Conservation (phyloP, 164 flowering plant genomes). For the Nelumbo lutea region DNA sequence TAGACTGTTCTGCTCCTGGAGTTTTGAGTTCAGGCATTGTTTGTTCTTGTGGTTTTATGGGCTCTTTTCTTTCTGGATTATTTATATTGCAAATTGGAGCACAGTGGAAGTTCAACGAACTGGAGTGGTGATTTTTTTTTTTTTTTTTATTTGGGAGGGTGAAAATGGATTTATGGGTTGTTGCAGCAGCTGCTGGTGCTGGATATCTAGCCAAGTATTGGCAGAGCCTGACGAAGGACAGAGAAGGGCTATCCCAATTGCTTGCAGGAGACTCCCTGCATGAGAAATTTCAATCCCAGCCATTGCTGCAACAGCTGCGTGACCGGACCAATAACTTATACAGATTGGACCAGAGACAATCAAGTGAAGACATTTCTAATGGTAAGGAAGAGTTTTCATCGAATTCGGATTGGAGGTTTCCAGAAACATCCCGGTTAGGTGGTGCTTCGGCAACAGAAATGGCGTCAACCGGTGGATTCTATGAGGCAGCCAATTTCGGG, state of each 20-base stretch:
- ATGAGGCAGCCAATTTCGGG: conserved; percentile 14
- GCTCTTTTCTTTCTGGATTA: conserved; percentile 2
- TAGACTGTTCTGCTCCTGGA: not conserved
- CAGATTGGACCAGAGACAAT: conserved; percentile 16
- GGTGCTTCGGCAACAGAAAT: conserved; percentile 18
- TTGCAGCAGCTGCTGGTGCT: conserved; percentile 71
- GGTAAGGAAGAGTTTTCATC: conserved; percentile 7
- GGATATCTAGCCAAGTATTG: conserved; percentile 53
- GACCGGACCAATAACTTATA: conserved; percentile 21
- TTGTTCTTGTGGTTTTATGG: conserved; percentile 6
- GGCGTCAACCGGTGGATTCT: conserved; percentile 22
- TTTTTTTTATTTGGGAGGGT: not conserved
- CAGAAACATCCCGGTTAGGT: conserved; percentile 12
- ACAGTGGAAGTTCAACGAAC: conserved; percentile 10
- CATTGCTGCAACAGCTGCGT: conserved; percentile 1
- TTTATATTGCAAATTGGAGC: conserved; percentile 11
- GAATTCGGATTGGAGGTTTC: conserved; percentile 12
- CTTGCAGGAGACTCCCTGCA: conserved; percentile 18
- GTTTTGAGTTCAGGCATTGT: not conserved
- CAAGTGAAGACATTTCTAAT: conserved; percentile 17
- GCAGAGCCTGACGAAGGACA: conserved; percentile 35
- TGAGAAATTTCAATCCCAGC: conserved; percentile 21
- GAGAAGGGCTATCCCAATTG: conserved; percentile 19
- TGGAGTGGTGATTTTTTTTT: not conserved
- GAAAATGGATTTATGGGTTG: conserved; percentile 71